Percentiles rank a stretch among this genome's conserved stretches.
These are phyloP conservation scores for Rosa rugosa DNA, from an alignment of 306 rosid genomes.

Conservation along the genomic window DNA sequence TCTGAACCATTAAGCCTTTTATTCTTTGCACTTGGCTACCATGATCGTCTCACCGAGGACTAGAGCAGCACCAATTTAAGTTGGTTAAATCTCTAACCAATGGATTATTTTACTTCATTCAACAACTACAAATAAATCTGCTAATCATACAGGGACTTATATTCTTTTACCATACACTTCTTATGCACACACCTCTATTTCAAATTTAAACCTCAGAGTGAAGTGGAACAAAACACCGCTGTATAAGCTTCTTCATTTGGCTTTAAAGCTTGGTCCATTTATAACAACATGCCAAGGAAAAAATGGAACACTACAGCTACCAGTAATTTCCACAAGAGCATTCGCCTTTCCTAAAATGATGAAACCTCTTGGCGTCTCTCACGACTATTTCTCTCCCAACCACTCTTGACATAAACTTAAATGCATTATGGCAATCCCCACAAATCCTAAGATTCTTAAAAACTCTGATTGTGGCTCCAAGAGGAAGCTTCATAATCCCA, in stretches of 20 bases:
- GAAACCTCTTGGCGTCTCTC: conserved; percentile 20
- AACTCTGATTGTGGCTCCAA: conserved; percentile 22
- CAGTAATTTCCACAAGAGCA: conserved; percentile 32
- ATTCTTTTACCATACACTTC: neutral
- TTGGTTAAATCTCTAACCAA: neutral
- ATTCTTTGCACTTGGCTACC: neutral
- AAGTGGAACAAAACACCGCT: neutral
- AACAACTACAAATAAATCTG: neutral
- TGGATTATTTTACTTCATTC: neutral
- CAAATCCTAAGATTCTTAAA: conserved; percentile 30
- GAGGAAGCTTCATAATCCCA: conserved; percentile 29
- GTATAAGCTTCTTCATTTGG: neutral
- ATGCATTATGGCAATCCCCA: conserved; percentile 22
- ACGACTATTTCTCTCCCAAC: conserved; percentile 17
- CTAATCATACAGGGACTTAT: neutral
- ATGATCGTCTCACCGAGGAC: neutral
- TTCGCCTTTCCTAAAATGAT: conserved; percentile 12
- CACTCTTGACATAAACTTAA: conserved; percentile 23
- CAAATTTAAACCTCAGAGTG: neutral
- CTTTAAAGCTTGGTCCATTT: neutral
- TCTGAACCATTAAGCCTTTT: neutral
- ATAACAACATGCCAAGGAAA: neutral
- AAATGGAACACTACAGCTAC: conserved; percentile 5
- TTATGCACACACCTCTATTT: neutral
- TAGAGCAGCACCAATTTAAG: neutral